Evolutionary conservation across 192 early-diverging fungal species (phyloP).

Genomic region (Podila clonocystis): DNA sequence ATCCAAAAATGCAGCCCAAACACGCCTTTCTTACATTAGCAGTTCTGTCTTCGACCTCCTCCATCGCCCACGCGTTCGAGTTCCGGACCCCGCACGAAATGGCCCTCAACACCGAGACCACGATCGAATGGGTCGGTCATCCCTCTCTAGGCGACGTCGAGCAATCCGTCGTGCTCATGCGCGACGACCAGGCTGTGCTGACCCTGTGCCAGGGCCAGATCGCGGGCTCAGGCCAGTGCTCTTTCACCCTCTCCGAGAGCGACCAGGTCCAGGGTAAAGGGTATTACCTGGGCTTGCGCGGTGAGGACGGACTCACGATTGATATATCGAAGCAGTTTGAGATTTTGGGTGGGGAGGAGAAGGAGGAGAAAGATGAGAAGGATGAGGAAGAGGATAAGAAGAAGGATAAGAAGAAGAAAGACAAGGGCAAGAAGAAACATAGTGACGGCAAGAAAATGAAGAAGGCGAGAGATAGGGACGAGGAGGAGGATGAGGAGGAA

Average conservation of each 20-base stretch:
- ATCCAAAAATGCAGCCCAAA: not conserved
- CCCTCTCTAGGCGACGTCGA: slow-evolving; percentile 16
- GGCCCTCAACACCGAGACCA: slow-evolving; percentile 11
- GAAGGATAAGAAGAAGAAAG: too few relatives aligned
- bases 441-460: too few relatives aligned
- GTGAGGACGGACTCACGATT: slow-evolving; percentile 4
- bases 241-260: slow-evolving; percentile 15
- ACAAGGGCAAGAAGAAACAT: too few relatives aligned
- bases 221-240: slow-evolving; percentile 26
- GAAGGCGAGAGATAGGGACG: too few relatives aligned
- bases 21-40: not conserved
- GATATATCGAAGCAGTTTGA: slow-evolving; percentile 16
- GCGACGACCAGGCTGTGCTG: slow-evolving; percentile 4
- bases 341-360: not conserved
- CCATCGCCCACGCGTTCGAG: not conserved
- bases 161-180: slow-evolving; percentile 27
- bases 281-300: slow-evolving; percentile 16
- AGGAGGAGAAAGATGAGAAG: too few relatives aligned
- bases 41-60: not conserved
- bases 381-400: too few relatives aligned
- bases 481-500: too few relatives aligned
- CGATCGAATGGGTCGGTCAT: slow-evolving; percentile 28
- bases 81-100: slow-evolving; percentile 10
- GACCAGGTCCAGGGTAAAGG: slow-evolving; percentile 5
- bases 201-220: slow-evolving; percentile 19